Percentiles rank a stretch among this genome's conserved stretches.
phyloP scores from a whole-genome alignment of 192 early-diverging fungal species.

The Coemansia sp. region DNA sequence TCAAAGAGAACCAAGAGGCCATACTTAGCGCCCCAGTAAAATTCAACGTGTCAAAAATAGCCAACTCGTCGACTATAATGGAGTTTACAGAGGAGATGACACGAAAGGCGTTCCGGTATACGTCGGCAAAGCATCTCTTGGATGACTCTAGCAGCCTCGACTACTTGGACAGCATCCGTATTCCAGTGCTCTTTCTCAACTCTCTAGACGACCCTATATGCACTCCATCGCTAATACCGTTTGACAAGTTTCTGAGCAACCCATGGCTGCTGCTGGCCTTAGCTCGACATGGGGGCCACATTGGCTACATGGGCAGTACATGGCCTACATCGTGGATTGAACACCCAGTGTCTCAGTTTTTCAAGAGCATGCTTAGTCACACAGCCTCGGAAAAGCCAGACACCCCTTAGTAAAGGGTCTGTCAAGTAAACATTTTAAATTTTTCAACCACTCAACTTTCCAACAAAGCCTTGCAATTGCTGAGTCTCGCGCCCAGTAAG shows the following conservation, averaged over 20 bases:
- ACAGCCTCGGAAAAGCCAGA: not conserved
- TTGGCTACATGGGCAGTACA: slow-evolving; percentile 64
- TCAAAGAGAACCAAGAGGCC: slow-evolving; percentile 43
- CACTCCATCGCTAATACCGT: slow-evolving; percentile 63
- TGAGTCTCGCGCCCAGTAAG: too few relatives aligned
- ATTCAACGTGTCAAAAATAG: slow-evolving; percentile 55
- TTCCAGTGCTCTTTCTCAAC: slow-evolving; percentile 82
- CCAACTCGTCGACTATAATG: slow-evolving; percentile 60
- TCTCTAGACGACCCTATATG: slow-evolving; percentile 91
- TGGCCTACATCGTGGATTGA: slow-evolving; percentile 54
- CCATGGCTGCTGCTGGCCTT: slow-evolving; percentile 77
- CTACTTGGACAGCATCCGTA: slow-evolving; percentile 61
- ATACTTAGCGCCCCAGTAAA: slow-evolving; percentile 42
- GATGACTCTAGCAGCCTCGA: slow-evolving; percentile 62
- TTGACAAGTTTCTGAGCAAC: slow-evolving; percentile 70
- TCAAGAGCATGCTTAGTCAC: slow-evolving; percentile 34
- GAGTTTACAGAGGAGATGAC: slow-evolving; percentile 87
- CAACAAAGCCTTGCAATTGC: too few relatives aligned
- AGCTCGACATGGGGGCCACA: slow-evolving; percentile 82
- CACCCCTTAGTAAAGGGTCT: not conserved
- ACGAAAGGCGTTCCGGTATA: slow-evolving; percentile 69
- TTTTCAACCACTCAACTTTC: too few relatives aligned
- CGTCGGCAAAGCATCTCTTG: slow-evolving; percentile 81
- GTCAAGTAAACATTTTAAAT: too few relatives aligned
- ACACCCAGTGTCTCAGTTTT: slow-evolving; percentile 48